A percentile compares a stretch with the other conserved stretches of the same genome.
phyloP scores from a whole-genome alignment of 352 stramenopile genomes.

The Globisporangium parvum region DNA sequence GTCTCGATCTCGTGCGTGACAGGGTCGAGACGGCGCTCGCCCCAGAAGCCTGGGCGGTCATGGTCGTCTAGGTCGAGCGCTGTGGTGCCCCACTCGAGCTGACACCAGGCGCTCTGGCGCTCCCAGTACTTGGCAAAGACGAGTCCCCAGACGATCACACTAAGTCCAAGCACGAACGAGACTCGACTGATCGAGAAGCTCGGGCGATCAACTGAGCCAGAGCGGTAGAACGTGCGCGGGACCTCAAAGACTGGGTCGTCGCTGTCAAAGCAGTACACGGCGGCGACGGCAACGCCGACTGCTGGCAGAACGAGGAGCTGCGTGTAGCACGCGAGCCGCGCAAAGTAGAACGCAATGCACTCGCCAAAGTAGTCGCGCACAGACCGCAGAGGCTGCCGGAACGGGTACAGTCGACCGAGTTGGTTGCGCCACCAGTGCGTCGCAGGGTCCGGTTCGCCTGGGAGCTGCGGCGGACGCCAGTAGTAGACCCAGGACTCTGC shows the following conservation, averaged over 20 bases:
- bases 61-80: conserved; percentile 10
- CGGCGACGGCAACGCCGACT: conserved; percentile 20
- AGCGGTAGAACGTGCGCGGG: conserved; percentile 26
- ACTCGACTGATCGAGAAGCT: conserved; percentile 2
- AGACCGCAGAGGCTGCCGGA: conserved; percentile 68
- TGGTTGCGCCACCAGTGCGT: conserved; percentile 35
- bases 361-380: conserved; percentile 88
- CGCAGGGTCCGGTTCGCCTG: conserved; percentile 30
- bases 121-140: conserved; percentile 57
- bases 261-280: background rate
- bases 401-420: conserved; percentile 30
- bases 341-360: conserved; percentile 87
- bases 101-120: conserved; percentile 46
- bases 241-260: conserved; percentile 12
- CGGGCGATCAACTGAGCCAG: background rate
- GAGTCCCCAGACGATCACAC: conserved; percentile 36
- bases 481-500: conserved; percentile 47
- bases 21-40: conserved; percentile 20
- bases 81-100: conserved; percentile 51
- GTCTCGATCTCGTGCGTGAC: conserved; percentile 25
- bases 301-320: conserved; percentile 57
- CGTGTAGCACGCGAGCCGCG: conserved; percentile 79
- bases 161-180: conserved; percentile 18
- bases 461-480: conserved; percentile 34
- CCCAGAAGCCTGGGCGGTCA: conserved; percentile 24